Conservation (phyloP, 495 filamentous ascomycete species). For the Aspergillus affinis region DNA sequence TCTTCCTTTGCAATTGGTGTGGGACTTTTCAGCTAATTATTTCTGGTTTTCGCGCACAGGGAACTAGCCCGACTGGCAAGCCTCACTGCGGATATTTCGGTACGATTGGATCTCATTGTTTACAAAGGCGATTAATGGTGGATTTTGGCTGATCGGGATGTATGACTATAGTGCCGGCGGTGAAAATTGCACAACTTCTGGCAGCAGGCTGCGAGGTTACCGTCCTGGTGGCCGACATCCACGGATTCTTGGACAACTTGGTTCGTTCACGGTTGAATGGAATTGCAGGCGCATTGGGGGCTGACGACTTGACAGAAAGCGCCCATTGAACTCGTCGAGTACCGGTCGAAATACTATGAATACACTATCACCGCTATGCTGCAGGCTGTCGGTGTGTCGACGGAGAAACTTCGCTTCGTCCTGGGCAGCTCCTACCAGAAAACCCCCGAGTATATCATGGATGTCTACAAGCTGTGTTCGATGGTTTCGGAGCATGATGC, state of each 20-base stretch:
- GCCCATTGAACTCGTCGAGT: constrained; percentile 77
- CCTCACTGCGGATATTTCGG: constrained; percentile 83
- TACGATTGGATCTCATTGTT: background rate
- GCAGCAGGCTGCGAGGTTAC: constrained; percentile 78
- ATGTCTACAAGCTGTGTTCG: constrained; percentile 43
- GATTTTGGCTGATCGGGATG: background rate
- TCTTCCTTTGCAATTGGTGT: background rate
- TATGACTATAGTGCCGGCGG: constrained; percentile 27
- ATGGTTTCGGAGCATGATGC: constrained; percentile 51
- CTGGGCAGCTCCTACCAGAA: constrained; percentile 81
- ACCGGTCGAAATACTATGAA: constrained; percentile 71
- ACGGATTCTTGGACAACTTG: constrained; percentile 49
- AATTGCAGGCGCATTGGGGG: no score
- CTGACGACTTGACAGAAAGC: constrained; percentile 17
- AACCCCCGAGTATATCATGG: constrained; percentile 39
- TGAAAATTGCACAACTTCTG: constrained; percentile 90
- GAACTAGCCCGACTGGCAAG: constrained; percentile 77
- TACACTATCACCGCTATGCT: constrained; percentile 64
- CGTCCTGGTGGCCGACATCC: constrained; percentile 75
- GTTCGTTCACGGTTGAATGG: no score
- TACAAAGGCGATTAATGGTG: background rate
- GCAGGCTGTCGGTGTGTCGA: constrained; percentile 63
- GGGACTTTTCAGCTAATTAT: constrained; percentile 6
- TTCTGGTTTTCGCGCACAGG: constrained; percentile 28
- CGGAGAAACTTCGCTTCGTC: constrained; percentile 79